Percentiles rank a stretch among this genome's conserved stretches.
These are phyloP conservation scores for Favolaschia claudopus DNA, from an alignment of 768 basidiomycete genomes.

Conservation along the genomic window DNA sequence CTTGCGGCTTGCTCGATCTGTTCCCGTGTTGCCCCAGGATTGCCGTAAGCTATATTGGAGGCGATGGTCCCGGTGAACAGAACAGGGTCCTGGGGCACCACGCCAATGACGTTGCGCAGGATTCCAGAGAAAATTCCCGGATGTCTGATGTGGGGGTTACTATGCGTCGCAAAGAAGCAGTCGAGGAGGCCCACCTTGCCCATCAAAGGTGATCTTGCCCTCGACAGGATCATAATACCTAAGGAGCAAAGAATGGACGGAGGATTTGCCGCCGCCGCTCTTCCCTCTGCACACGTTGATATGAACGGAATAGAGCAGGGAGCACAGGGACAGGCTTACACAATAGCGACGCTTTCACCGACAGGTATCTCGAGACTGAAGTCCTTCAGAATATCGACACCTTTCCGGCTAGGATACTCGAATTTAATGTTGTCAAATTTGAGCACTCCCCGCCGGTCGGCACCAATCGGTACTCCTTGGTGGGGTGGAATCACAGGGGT, in stretches of 20 bases:
- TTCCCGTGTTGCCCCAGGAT: slow-evolving; percentile 73
- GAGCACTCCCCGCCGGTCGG: slow-evolving; percentile 69
- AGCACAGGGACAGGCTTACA: slow-evolving; percentile 62
- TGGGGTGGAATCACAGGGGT: slow-evolving; percentile 74
- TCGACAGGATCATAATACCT: slow-evolving; percentile 90
- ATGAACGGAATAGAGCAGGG: background rate
- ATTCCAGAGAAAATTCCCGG: slow-evolving; percentile 80
- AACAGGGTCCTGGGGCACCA: slow-evolving; percentile 96
- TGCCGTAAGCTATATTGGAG: slow-evolving; percentile 92
- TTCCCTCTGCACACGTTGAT: slow-evolving; percentile 64
- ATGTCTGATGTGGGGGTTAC: slow-evolving; percentile 64
- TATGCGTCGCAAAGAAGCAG: background rate
- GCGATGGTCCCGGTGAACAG: slow-evolving; percentile 94
- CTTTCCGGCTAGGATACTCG: slow-evolving; percentile 88
- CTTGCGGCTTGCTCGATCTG: slow-evolving; percentile 90
- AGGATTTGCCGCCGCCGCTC: slow-evolving; percentile 95
- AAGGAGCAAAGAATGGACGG: slow-evolving; percentile 84
- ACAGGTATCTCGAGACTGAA: slow-evolving; percentile 82
- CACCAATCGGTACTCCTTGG: slow-evolving; percentile 63
- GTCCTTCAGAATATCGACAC: slow-evolving; percentile 81
- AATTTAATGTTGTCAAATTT: slow-evolving; percentile 87
- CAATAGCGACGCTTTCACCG: slow-evolving; percentile 90
- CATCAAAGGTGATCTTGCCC: slow-evolving; percentile 86
- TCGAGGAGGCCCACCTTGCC: slow-evolving; percentile 66
- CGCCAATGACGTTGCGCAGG: slow-evolving; percentile 88